A percentile compares a stretch with the other conserved stretches of the same genome.
phyloP scores from a whole-genome alignment of 2,329 filamentous ascomycete species.

The Alternaria burnsii region DNA sequence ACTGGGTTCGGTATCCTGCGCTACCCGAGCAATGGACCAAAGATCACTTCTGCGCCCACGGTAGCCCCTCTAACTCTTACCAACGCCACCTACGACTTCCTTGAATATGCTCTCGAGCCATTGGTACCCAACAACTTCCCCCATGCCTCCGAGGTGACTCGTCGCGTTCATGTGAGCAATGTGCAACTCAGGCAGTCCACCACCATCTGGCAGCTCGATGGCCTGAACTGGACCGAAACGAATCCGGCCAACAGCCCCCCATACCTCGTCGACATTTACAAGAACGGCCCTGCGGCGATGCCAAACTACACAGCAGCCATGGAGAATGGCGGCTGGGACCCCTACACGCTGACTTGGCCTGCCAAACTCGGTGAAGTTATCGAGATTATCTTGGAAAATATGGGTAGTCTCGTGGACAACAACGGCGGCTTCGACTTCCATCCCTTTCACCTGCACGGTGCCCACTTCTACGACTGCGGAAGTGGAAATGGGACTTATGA shows the following conservation, averaged over 20 bases:
- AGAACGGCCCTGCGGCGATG: constrained; percentile 55
- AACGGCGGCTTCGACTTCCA: constrained; percentile 50
- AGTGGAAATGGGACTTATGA: constrained; percentile 64
- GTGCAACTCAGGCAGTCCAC: constrained; percentile 28
- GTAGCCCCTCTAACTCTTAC: constrained; percentile 41
- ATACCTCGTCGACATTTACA: constrained; percentile 63
- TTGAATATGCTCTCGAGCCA: constrained; percentile 52
- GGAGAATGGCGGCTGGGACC: constrained; percentile 64
- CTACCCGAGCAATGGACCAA: constrained; percentile 14
- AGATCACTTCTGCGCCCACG: constrained; percentile 20
- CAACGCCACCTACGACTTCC: constrained; percentile 47
- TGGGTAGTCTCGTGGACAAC: constrained; percentile 23
- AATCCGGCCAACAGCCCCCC: constrained; percentile 45
- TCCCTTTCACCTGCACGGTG: constrained; percentile 65
- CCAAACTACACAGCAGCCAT: constrained; percentile 63
- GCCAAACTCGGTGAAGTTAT: constrained; percentile 65
- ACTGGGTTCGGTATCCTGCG: constrained; percentile 61
- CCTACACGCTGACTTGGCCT: constrained; percentile 59
- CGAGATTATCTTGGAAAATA: constrained; percentile 61
- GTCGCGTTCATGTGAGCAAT: constrained; percentile 43
- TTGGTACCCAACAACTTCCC: constrained; percentile 45
- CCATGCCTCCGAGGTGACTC: constrained; percentile 44
- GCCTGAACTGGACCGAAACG: constrained; percentile 32
- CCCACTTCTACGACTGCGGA: constrained; percentile 64
- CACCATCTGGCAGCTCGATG: constrained; percentile 36